Evolutionary conservation across 83 land plant genomes (phyloP).

Genomic region (Diphasiastrum complanatum): DNA sequence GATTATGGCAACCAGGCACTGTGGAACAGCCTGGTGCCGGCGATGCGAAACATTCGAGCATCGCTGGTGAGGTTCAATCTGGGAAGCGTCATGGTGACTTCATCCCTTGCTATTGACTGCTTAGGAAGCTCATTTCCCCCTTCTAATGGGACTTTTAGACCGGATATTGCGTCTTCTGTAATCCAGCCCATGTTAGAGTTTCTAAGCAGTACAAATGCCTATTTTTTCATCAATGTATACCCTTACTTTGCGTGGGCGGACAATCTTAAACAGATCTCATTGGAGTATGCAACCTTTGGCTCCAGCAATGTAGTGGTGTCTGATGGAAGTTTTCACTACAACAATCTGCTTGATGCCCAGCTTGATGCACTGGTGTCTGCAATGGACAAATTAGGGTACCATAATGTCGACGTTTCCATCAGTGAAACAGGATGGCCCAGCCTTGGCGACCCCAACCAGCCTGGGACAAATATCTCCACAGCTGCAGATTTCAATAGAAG

Average conservation of each 20-base stretch:
- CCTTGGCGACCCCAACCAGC: slow-evolving; percentile 11
- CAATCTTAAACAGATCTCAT: no score
- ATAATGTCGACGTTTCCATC: slow-evolving; percentile 10
- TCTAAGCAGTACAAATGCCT: slow-evolving; percentile 56
- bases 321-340: slow-evolving; percentile 16
- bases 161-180: slow-evolving; percentile 42
- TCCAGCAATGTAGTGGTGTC: no score
- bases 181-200: slow-evolving; percentile 63
- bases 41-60: not conserved
- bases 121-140: no score
- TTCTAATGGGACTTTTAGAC: slow-evolving; percentile 61
- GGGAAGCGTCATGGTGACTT: no score
- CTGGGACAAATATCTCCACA: not conserved
- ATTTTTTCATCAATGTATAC: slow-evolving; percentile 67
- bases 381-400: slow-evolving; percentile 17
- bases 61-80: not conserved
- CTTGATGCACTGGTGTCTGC: slow-evolving; percentile 19
- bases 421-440: slow-evolving; percentile 35
- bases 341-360: slow-evolving; percentile 24
- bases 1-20: not conserved
- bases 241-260: no score
- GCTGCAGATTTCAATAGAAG: slow-evolving; percentile 17
- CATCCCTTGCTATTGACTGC: no score
- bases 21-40: slow-evolving; percentile 1
- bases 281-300: no score